Evolutionary conservation across 2,329 filamentous ascomycete species (phyloP), one percentile per base, ranked within the genome.

Genomic region (Byssoonygena ceratinophila): DNA sequence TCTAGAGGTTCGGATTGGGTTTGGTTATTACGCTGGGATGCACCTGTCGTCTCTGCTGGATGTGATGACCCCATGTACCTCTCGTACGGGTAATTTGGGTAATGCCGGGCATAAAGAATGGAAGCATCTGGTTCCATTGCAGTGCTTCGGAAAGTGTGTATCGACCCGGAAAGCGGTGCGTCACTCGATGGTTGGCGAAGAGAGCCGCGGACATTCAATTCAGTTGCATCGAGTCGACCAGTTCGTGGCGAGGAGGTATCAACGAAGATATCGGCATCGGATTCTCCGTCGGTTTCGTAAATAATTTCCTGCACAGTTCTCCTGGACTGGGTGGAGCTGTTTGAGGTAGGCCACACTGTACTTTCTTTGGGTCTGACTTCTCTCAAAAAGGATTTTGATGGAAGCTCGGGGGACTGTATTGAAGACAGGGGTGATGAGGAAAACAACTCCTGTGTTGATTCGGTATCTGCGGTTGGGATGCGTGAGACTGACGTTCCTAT

Each of bases 201-300:
- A 12, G 45, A 32, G 12, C 25, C 27, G 12, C 23, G 40, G 9
- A 29, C 9, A 40, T 16, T 16, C 16, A 20, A 27, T 27, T 44
- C 29, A 12, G 18, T 12, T 14, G 27, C 27, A 32, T 34, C 25
- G 6, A 12, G 25, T 14, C 20, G 23, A 14, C 16, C 8, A 39
- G n/a, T 16, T 39, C 14, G 43, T 43, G 57, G 52, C 2, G 60
- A 53, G 14, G 51, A 46, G 6, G 58, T 58, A 36, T 64, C 57
- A n/a, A 64, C 57, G 2, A 23, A 16, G 7, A 67, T 66, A 22
- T 60, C 62, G 25, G 63, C 61, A 12, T 70, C 66, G 11, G 64
- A 60, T n/a, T 71, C 69, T 1, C 62, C 67, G 56, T 71, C 69
- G 2, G 69, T 72, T 49, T 71, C 69, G 57, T 71, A 71, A 12